phyloP scores from a whole-genome alignment of 129 eudicot species.

The Artemisia annua region DNA sequence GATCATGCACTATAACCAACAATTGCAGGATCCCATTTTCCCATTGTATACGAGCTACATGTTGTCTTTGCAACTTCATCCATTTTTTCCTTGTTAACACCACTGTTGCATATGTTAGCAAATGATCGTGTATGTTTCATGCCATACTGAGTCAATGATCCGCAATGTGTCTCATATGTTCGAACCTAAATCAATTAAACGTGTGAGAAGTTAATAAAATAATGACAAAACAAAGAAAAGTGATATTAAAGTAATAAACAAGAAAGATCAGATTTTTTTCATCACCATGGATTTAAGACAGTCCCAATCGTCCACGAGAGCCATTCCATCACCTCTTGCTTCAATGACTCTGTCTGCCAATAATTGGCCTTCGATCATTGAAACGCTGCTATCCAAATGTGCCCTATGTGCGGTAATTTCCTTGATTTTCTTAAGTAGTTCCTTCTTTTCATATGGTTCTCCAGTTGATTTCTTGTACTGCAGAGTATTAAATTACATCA shows the following conservation, averaged over 20 bases:
- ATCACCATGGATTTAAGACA: conserved; percentile 75
- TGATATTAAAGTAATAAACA: background rate
- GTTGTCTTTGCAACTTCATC: conserved; percentile 50
- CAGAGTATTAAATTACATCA: conserved; percentile 1
- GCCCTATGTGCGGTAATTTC: conserved; percentile 16
- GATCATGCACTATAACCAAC: conserved; percentile 7
- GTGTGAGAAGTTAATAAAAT: background rate
- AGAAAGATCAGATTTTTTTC: background rate
- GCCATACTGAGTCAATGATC: conserved; percentile 75
- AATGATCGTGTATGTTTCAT: conserved; percentile 83
- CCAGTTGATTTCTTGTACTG: conserved; percentile 9
- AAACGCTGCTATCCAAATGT: conserved; percentile 16
- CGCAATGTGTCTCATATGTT: conserved; percentile 66
- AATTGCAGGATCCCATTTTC: conserved; percentile 33
- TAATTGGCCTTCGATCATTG: background rate
- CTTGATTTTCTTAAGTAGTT: conserved; percentile 13
- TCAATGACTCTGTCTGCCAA: conserved; percentile 53
- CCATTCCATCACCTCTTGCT: background rate
- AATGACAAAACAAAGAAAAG: background rate
- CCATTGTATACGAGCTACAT: conserved; percentile 43
- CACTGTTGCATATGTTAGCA: conserved; percentile 72
- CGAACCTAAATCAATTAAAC: conserved; percentile 49
- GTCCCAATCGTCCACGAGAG: conserved; percentile 58
- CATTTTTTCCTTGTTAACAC: conserved; percentile 32
- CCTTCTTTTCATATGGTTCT: background rate